phyloP scores from a whole-genome alignment of 2,329 filamentous ascomycete genomes.

The Stemphylium beticola region DNA sequence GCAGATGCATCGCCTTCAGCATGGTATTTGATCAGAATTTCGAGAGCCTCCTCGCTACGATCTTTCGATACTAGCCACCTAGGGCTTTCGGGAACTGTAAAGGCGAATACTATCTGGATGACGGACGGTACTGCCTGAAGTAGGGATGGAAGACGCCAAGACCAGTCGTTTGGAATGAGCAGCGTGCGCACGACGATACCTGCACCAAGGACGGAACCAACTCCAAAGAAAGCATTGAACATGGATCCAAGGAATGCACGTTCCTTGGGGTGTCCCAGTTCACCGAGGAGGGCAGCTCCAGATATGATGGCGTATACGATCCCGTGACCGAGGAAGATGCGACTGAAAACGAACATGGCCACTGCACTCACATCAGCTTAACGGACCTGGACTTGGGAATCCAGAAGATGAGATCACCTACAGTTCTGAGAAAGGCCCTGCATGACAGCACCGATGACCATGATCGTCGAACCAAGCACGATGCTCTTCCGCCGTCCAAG shows the following conservation, averaged over 20 bases:
- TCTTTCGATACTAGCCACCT: constrained; percentile 70
- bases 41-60: constrained; percentile 65
- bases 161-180: constrained; percentile 65
- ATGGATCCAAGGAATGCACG: constrained; percentile 69
- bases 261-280: constrained; percentile 72
- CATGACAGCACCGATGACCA: constrained; percentile 62
- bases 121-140: constrained; percentile 68
- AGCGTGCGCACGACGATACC: constrained; percentile 69
- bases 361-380: constrained; percentile 21
- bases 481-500: constrained; percentile 65
- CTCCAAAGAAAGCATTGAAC: constrained; percentile 72
- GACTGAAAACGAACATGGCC: constrained; percentile 63
- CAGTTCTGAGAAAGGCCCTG: constrained; percentile 59
- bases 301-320: constrained; percentile 69
- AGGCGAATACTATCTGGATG: constrained; percentile 69
- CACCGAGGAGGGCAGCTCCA: constrained; percentile 68
- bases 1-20: constrained; percentile 62
- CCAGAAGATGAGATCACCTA: constrained; percentile 13
- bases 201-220: constrained; percentile 63
- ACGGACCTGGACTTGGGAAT: too few relatives aligned
- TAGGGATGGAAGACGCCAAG: constrained; percentile 71
- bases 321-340: constrained; percentile 71
- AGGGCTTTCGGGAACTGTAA: constrained; percentile 67
- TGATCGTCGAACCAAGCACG: constrained; percentile 60
- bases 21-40: constrained; percentile 68